Percentiles rank a stretch among this genome's conserved stretches.
Conservation (phyloP, 1,284 basidiomycete species). For the Athelia sp. region DNA sequence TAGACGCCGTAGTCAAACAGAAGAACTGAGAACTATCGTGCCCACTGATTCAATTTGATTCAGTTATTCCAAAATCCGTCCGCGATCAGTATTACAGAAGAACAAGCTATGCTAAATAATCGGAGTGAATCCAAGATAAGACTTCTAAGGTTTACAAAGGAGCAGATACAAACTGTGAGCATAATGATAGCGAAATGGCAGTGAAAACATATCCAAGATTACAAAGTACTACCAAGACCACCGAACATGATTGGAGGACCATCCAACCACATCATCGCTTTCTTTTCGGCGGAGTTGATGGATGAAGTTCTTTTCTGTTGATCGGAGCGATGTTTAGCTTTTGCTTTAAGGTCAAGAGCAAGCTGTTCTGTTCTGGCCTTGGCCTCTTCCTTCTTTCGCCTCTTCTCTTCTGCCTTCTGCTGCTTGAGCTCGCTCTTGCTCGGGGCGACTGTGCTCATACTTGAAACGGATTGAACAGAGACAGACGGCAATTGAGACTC, state of each 20-base stretch:
- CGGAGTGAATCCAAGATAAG: too few species aligned
- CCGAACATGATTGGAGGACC: background rate
- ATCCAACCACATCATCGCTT: background rate
- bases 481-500: conserved; percentile 15
- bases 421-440: conserved; percentile 28
- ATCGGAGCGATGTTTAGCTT: background rate
- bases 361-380: conserved; percentile 4
- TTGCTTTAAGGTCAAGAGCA: conserved; percentile 4
- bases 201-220: background rate
- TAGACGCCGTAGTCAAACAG: too few species aligned
- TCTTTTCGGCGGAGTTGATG: background rate
- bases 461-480: conserved; percentile 8
- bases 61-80: too few species aligned
- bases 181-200: too few species aligned
- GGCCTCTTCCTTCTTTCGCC: conserved; percentile 39
- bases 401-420: conserved; percentile 39
- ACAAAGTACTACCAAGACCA: background rate
- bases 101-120: too few species aligned
- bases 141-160: too few species aligned
- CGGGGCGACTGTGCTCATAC: conserved; percentile 12
- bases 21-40: too few species aligned
- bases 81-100: too few species aligned
- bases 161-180: too few species aligned
- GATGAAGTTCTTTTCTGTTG: background rate
- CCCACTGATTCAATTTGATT: too few species aligned